Base-by-base conservation (phyloP, 352 stramenopile genomes). In the Pythium biforme region DNA sequence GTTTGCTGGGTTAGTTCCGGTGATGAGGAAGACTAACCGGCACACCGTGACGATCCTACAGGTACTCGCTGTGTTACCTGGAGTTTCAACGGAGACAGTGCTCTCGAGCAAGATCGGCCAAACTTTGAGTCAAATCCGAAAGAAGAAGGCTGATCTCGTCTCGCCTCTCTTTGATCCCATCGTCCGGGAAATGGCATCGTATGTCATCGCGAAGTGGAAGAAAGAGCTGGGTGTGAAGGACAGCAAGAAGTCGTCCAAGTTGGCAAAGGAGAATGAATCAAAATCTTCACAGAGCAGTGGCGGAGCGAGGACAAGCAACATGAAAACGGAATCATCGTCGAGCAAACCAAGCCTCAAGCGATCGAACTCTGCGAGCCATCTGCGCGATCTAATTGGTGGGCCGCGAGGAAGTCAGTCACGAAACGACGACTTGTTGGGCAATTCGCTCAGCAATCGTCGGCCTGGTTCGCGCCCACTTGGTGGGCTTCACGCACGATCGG, bases 321-420 rank as follows among this genome's bases (percentile, higher is more conserved):
- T 7, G 25, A 59, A 45, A 52, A 14, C 27, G 9, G 60, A 67
- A 10, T 33, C 49, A 11, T 31, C 41, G 23, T 27, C 41, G 2
- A 61, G 29, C 19, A 27, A 31, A 12, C n/a, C n/a, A 19, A 11
- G 14, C 15, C 34, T 55, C 1, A 62, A 72, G 19, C 67, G 65
- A 41, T 92, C 82, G 34, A 92, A 92, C 31, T 90, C 82, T 20
- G 78, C 51, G 7, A 73, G 64, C 14, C 83, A 92, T 67, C 57
- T 92, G 56, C 74, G 66, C 1, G 73, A 80, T 34, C 59, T 92
- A 19, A 76, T 92, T 63, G 71, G 78, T 79, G 77, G 47, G 22
- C 19, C 61, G 10, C 53, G 37, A 27, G 11, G 12, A 8, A 50
- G 26, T 17, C 50, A 53, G 10, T 15, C 55, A n/a, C 51, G 34